These are phyloP conservation scores for Phytophthora hibernalis DNA, from an alignment of 352 stramenopile genomes.

Conservation along the genomic window DNA sequence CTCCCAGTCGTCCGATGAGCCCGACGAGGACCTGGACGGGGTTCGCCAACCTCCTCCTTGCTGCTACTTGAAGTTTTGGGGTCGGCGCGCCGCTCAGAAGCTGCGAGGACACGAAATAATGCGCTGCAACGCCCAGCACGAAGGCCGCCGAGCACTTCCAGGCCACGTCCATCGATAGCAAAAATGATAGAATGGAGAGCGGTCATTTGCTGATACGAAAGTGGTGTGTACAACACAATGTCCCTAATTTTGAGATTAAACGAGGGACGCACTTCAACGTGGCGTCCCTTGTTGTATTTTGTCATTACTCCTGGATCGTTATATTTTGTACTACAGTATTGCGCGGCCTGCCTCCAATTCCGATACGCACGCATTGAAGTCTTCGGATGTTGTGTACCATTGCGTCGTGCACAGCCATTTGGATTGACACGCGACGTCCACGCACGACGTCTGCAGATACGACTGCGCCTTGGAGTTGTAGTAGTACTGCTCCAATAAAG, in stretches of 20 bases:
- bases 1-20: constrained; percentile 69
- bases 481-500: constrained; percentile 72
- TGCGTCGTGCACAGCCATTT: constrained; percentile 71
- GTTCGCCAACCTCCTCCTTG: constrained; percentile 2
- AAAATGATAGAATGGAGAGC: not conserved
- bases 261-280: constrained; percentile 14
- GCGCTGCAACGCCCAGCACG: constrained; percentile 69
- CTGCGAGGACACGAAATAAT: constrained; percentile 62
- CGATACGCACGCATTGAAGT: constrained; percentile 62
- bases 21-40: constrained; percentile 39
- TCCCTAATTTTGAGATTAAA: not conserved
- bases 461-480: constrained; percentile 83
- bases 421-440: constrained; percentile 46
- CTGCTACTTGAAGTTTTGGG: constrained; percentile 7
- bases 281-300: not conserved
- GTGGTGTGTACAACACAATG: not conserved
- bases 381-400: constrained; percentile 68
- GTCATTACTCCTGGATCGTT: too few species aligned
- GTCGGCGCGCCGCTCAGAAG: constrained; percentile 22
- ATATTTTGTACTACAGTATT: not conserved
- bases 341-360: constrained; percentile 1
- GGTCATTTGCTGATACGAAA: not conserved
- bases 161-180: constrained; percentile 50
- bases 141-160: constrained; percentile 87
- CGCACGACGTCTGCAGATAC: constrained; percentile 52